Evolutionary conservation across 2,329 filamentous ascomycete genomes (phyloP).

Genomic region (Mollisiaceae sp.): DNA sequence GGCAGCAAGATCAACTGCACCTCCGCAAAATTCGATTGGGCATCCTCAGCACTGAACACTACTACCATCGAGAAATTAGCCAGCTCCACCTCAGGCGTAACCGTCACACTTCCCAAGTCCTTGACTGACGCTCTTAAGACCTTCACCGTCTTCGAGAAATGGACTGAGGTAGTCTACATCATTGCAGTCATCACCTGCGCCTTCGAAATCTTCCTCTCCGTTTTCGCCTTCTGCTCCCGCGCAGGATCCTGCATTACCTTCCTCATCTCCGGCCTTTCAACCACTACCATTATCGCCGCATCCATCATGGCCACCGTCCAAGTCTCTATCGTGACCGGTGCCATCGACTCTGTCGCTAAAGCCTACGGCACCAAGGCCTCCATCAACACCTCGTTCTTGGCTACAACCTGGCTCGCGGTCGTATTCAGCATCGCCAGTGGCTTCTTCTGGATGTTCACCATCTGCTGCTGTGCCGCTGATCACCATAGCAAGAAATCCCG

Average conservation of each 20-base stretch:
- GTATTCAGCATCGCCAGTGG: conserved; percentile 76
- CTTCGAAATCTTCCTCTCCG: conserved; percentile 75
- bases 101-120: conserved; percentile 69
- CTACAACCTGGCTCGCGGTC: conserved; percentile 77
- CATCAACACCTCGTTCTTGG: conserved; percentile 73
- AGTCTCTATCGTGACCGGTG: conserved; percentile 70
- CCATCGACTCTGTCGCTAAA: conserved; percentile 69
- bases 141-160: conserved; percentile 77
- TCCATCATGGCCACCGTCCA: conserved; percentile 77
- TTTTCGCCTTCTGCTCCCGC: conserved; percentile 83
- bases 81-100: conserved; percentile 49
- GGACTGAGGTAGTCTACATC: conserved; percentile 83
- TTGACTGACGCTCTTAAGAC: conserved; percentile 70
- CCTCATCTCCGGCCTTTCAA: conserved; percentile 70
- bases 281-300: conserved; percentile 60
- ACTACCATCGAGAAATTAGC: conserved; percentile 64
- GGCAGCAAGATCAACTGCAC: conserved; percentile 68
- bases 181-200: conserved; percentile 73
- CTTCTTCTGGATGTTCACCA: conserved; percentile 89
- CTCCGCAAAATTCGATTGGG: conserved; percentile 75
- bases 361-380: conserved; percentile 71
- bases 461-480: conserved; percentile 76
- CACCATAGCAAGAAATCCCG: conserved; percentile 25
- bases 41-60: conserved; percentile 70
- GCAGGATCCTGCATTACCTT: conserved; percentile 83